Base-by-base conservation (phyloP, 345 rosid genomes). In the Eucalyptus coolabah region DNA sequence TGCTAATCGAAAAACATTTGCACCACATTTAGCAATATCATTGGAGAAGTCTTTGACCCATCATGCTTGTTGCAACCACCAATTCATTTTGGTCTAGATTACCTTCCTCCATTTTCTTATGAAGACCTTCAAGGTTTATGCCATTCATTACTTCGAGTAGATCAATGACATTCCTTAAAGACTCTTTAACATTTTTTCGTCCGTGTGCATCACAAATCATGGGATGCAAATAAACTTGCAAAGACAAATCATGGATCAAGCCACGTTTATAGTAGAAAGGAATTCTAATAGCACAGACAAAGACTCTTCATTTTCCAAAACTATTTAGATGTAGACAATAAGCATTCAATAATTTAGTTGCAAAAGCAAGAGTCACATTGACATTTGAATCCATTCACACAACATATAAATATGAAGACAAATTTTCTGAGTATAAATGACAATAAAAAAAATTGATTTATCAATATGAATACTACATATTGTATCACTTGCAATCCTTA, bases 181-280 rank as follows among this genome's bases (percentile, higher is more conserved):
- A 50, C 53, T 50, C 53, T 50, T 50, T 93, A 30, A 96, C 98
- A 94, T 96, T 95, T 98, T 98, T 98, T 51, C 97, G 94, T 32
- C 98, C 98, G 90, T 95, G 98, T 53, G 99, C 99, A 94, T 97
- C 99, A 24, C 98, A 95, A 89, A 98, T 91, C 98, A 97, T 96
- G 59, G 97, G 99, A 93, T 98, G 99, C 89, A 97, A 91, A 90
- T 97, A 98, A 82, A 97, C 97, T 98, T 98, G 91, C 59, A 94
- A 23, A 47, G 82, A 59, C 56, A 49, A 87, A 90, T 88, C 24
- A 24, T 37, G 16, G 13, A 18, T 82, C 86, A 81, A 21, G 47
- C 24, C 28, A 37, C 0, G 2, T 37, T 42, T 19, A 82, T 82
- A 82, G 12, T 6, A 23, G 2, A 42, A 82, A 26, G 2, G 50